A percentile compares a stretch with the other conserved stretches of the same genome.
phyloP scores from a whole-genome alignment of 306 rosid genomes.

The Lathyrus oleraceus region DNA sequence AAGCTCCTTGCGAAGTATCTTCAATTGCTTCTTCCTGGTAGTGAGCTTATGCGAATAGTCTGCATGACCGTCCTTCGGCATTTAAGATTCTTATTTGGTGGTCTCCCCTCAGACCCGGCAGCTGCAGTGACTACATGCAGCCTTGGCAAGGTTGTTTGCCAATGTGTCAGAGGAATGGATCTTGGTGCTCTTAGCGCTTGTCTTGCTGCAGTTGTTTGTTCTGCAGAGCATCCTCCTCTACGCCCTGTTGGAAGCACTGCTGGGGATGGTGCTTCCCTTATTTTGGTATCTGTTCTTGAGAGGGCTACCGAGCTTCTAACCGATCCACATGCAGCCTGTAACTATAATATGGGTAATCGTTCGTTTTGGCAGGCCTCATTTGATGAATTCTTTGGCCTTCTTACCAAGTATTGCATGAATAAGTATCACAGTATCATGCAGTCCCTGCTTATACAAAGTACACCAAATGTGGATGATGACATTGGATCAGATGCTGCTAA shows the following conservation, averaged over 20 bases:
- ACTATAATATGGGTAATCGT: constrained; percentile 47
- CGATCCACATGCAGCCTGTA: constrained; percentile 48
- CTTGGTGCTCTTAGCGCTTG: constrained; percentile 59
- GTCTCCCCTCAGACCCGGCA: constrained; percentile 49
- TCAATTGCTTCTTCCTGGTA: constrained; percentile 55
- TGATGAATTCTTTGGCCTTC: constrained; percentile 54
- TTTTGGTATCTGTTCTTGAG: constrained; percentile 55
- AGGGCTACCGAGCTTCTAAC: constrained; percentile 49
- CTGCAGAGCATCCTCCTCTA: constrained; percentile 60
- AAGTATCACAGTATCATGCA: constrained; percentile 56
- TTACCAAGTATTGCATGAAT: constrained; percentile 55
- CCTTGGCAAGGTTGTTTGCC: constrained; percentile 50
- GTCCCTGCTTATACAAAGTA: constrained; percentile 42
- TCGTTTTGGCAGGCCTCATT: constrained; percentile 63
- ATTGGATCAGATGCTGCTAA: constrained; percentile 50
- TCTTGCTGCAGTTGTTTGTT: constrained; percentile 64
- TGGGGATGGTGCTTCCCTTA: constrained; percentile 59
- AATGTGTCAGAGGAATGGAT: constrained; percentile 52
- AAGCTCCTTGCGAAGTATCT: constrained; percentile 56
- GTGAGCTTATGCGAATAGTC: constrained; percentile 55
- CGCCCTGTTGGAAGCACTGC: constrained; percentile 54
- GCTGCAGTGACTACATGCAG: constrained; percentile 48
- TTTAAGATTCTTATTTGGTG: constrained; percentile 59
- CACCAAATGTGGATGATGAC: constrained; percentile 41
- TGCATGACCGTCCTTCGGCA: constrained; percentile 61